Evolutionary conservation across 345 rosid genomes (phyloP), one percentile per base, ranked within the genome.

Genomic region (Iberis pinnata): DNA sequence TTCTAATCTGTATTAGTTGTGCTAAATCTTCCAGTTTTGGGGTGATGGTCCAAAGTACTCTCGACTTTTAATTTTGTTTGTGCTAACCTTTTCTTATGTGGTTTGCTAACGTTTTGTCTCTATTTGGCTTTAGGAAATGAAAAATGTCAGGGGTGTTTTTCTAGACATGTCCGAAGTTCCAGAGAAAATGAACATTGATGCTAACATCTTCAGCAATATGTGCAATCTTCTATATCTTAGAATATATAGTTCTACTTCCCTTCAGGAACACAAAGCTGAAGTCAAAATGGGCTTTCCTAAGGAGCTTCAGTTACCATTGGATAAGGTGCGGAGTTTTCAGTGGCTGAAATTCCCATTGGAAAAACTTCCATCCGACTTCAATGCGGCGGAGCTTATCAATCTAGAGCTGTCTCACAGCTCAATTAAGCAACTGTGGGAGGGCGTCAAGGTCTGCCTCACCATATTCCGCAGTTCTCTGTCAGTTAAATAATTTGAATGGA

Each of bases 281-380:
- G 12, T 14, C 15, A 10, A 31, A 12, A 17, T 49, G 3, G 6
- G 32, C 17, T 17, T 49, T 8, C 54, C 26, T 1, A 13, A 49
- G 33, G 41, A 22, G 5, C 38, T 49, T 49, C 3, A n/a, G 1
- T 32, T 49, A 5, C 25, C 15, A 8, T 49, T 49, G 11, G 25
- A 17, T 22, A 22, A 53, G 11, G 14, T 53, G 1, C 45, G 46
- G 17, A 38, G 39, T 53, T 15, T 53, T 8, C 36, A 53, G 14
- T 53, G 14, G 46, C 15, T 53, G 4, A 39, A 53, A 6, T 53
- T 53, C 2, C 46, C 59, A 7, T 26, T 54, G 38, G 2, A 54
- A 12, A 45, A 54, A 18, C 48, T 54, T 17, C 59, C 59, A 40
- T 10, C 38, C 25, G 26, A 54, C 20, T 40, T 54, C 59, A 40